These are phyloP conservation scores for Gleditsia sinensis DNA, from an alignment of 306 rosid genomes.

Conservation along the genomic window DNA sequence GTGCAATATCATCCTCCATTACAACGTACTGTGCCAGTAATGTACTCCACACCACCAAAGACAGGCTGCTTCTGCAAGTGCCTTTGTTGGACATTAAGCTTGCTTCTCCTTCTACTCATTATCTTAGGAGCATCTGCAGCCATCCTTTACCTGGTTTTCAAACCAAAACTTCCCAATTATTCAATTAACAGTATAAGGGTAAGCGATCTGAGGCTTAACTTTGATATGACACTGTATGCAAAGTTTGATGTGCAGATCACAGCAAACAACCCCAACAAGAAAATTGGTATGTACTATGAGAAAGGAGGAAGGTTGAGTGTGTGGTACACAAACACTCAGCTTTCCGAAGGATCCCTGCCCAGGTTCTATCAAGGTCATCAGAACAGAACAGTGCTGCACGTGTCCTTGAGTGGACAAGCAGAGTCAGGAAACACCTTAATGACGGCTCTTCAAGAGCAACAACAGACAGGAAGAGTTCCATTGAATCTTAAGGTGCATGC, in stretches of 20 bases:
- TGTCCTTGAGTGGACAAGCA: slow-evolving; percentile 56
- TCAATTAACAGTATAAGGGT: slow-evolving; percentile 53
- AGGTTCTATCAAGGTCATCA: slow-evolving; percentile 66
- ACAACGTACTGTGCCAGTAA: slow-evolving; percentile 5
- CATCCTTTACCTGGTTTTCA: slow-evolving; percentile 54
- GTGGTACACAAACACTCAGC: slow-evolving; percentile 57
- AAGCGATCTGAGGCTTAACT: slow-evolving; percentile 51
- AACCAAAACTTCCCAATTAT: slow-evolving; percentile 56
- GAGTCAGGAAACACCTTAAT: slow-evolving; percentile 52
- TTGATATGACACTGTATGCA: slow-evolving; percentile 58
- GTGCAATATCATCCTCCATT: slow-evolving; percentile 10
- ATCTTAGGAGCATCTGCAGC: slow-evolving; percentile 48
- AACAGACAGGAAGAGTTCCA: slow-evolving; percentile 59
- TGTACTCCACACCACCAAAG: slow-evolving; percentile 33
- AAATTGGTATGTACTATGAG: slow-evolving; percentile 61
- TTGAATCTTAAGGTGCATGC: slow-evolving; percentile 55
- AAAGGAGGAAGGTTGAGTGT: slow-evolving; percentile 54
- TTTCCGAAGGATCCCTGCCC: slow-evolving; percentile 59
- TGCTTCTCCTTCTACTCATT: slow-evolving; percentile 42
- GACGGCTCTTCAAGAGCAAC: slow-evolving; percentile 59
- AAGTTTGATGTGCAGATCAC: slow-evolving; percentile 59
- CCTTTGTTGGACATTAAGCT: slow-evolving; percentile 49
- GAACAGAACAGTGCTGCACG: slow-evolving; percentile 51
- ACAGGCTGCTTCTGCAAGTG: slow-evolving; percentile 47
- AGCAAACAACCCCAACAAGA: slow-evolving; percentile 56